A percentile compares a stretch with the other conserved stretches of the same genome.
phyloP scores from a whole-genome alignment of 2,329 filamentous ascomycete genomes.

The Alternaria sp. region DNA sequence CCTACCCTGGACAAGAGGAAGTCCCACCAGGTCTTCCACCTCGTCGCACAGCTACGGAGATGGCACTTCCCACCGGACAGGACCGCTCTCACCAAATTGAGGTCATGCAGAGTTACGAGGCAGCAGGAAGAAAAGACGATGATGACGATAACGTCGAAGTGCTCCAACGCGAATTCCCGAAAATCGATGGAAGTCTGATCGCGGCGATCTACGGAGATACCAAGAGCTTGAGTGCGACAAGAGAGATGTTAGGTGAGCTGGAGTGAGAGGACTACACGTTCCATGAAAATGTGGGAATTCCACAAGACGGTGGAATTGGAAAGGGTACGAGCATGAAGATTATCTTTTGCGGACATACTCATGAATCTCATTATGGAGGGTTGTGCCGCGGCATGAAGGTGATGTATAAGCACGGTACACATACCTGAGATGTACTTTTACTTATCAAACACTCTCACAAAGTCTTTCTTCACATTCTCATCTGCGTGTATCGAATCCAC shows the following conservation, averaged over 20 bases:
- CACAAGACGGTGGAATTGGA: not conserved
- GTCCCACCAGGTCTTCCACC: conserved; percentile 34
- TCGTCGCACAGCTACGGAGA: conserved; percentile 42
- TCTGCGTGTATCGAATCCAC: not conserved
- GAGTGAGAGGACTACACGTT: not conserved
- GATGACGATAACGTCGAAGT: conserved; percentile 52
- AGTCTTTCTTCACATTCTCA: not conserved
- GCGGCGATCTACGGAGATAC: conserved; percentile 55
- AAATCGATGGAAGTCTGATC: conserved; percentile 53
- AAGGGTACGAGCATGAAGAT: not conserved
- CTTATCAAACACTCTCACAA: not conserved
- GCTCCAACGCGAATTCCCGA: conserved; percentile 52
- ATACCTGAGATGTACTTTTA: not conserved
- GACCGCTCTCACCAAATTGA: conserved; percentile 54
- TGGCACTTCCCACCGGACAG: conserved; percentile 50
- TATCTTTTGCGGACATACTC: not conserved
- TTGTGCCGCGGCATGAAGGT: not conserved
- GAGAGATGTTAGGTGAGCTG: conserved; percentile 54
- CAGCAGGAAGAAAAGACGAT: conserved; percentile 40
- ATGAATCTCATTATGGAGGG: not conserved
- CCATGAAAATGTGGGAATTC: too few relatives aligned
- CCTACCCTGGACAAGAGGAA: conserved; percentile 13
- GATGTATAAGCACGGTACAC: not conserved
- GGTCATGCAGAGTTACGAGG: conserved; percentile 50
- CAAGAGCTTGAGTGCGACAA: conserved; percentile 50